These are phyloP conservation scores for Favolaschia claudopus DNA, from an alignment of 768 basidiomycete species.

Conservation along the genomic window DNA sequence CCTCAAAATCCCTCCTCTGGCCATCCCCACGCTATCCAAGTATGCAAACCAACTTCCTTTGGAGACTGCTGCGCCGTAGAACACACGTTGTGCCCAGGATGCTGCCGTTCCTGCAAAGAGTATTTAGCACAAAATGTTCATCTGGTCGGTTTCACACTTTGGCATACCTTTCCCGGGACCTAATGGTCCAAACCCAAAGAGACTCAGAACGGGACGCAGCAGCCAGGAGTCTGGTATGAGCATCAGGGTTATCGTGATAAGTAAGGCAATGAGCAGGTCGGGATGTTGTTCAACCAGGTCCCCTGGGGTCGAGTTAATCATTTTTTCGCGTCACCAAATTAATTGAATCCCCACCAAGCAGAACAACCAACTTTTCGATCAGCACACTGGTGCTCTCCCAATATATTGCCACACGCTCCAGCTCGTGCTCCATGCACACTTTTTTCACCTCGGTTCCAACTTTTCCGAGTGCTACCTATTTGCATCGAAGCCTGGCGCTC, in stretches of 20 bases:
- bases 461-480: conserved; percentile 35
- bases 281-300: conserved; percentile 48
- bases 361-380: conserved; percentile 31
- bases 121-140: not conserved
- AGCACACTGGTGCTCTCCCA: conserved; percentile 29
- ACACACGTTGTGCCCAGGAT: conserved; percentile 43
- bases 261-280: conserved; percentile 29
- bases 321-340: too few relatives aligned
- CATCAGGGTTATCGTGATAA: conserved; percentile 31
- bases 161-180: conserved; percentile 42
- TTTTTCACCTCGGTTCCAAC: conserved; percentile 34
- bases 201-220: conserved; percentile 36
- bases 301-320: conserved; percentile 27
- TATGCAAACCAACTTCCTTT: conserved; percentile 43
- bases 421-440: conserved; percentile 28
- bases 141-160: not conserved
- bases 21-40: conserved; percentile 1
- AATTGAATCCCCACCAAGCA: conserved; percentile 29
- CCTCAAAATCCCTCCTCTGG: too few relatives aligned
- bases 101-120: conserved; percentile 40
- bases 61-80: conserved; percentile 40
- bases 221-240: conserved; percentile 42
- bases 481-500: too few relatives aligned
- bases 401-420: conserved; percentile 28
- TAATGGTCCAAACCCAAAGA: conserved; percentile 45